Evolutionary conservation across 768 basidiomycete species (phyloP), one percentile per base, ranked within the genome.

Genomic region (Amanita fuliginea): DNA sequence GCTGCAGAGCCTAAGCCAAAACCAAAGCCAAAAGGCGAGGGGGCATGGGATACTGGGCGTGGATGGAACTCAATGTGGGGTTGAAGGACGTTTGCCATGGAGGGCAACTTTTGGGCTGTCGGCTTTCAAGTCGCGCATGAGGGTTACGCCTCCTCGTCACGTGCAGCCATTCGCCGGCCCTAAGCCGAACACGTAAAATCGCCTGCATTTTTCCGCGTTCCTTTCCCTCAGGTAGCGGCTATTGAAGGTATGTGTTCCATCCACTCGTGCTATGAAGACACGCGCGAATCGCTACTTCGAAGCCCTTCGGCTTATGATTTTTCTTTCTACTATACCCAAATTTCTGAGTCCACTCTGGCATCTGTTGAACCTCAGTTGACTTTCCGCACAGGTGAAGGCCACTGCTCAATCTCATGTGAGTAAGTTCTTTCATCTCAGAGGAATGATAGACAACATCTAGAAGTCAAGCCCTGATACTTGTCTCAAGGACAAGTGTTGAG

Each of bases 261-360:
- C 3, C 32, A 51, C 53, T 47, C 60, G 48, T 52, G 57, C 66
- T 30, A 66, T 76, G 86, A 89, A 73, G 86, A 88, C 62, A 73
- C 60, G 68, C 55, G 70, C 66, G 85, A 86, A 89, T 88, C 86
- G 85, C 85, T 88, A 89, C 86, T 78, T 86, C 62, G 86, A 89
- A 79, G 80, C 78, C 63, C 54, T 47, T 52, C 54, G 67, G 84
- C 77, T 81, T 19, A 74, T 87, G 86, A 89, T 68, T 64, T 67
- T 16, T 43, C n/a, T 34, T 62, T 56, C 68, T 72, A 70, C 62
- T 77, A 90, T 89, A 90, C 86, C 87, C 86, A 89, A 90, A 88
- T 90, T 89, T 88, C 87, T 70, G 86, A 89, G 73, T 69, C 57
- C 65, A 61, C 56, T 44, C 45, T 53, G 35, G 49, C 35, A 32